phyloP scores from a whole-genome alignment of 805 yeast genomes.

The Sugiyamaella valdiviana region DNA sequence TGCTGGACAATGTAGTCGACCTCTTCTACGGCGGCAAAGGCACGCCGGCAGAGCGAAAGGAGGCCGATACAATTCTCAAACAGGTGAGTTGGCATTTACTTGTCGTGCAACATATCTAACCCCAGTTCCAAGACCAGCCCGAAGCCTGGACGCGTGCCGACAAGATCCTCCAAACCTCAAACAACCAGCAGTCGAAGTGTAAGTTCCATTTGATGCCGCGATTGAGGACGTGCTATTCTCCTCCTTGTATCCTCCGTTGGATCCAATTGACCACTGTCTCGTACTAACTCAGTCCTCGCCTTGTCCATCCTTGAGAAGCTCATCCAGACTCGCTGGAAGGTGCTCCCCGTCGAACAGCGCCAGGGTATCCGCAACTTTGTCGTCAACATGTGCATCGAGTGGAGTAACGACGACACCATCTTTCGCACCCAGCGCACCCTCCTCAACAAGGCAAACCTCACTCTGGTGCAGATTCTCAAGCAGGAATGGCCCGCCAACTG shows the following conservation, averaged over 20 bases:
- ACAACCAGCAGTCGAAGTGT: slow-evolving; percentile 82
- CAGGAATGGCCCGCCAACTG: slow-evolving; percentile 99
- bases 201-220: no score
- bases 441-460: slow-evolving; percentile 87
- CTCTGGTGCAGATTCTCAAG: slow-evolving; percentile 87
- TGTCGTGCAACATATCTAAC: background rate
- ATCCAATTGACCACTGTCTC: background rate
- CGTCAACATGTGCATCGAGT: slow-evolving; percentile 85
- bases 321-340: slow-evolving; percentile 89
- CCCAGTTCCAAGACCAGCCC: slow-evolving; percentile 79
- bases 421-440: slow-evolving; percentile 71
- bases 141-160: slow-evolving; percentile 96
- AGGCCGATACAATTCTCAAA: slow-evolving; percentile 35
- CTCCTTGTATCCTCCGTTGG: background rate
- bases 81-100: slow-evolving; percentile 19
- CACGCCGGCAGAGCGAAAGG: slow-evolving; percentile 41
- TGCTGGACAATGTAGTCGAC: slow-evolving; percentile 78
- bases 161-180: slow-evolving; percentile 70
- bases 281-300: slow-evolving; percentile 49
- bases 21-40: slow-evolving; percentile 80
- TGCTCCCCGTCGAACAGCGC: slow-evolving; percentile 81
- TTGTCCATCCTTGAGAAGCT: slow-evolving; percentile 82
- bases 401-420: slow-evolving; percentile 75
- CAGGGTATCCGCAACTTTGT: slow-evolving; percentile 89
- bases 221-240: background rate